A percentile compares a stretch with the other conserved stretches of the same genome.
Conservation (phyloP, 345 rosid species). For the Xanthoceras sorbifolium region DNA sequence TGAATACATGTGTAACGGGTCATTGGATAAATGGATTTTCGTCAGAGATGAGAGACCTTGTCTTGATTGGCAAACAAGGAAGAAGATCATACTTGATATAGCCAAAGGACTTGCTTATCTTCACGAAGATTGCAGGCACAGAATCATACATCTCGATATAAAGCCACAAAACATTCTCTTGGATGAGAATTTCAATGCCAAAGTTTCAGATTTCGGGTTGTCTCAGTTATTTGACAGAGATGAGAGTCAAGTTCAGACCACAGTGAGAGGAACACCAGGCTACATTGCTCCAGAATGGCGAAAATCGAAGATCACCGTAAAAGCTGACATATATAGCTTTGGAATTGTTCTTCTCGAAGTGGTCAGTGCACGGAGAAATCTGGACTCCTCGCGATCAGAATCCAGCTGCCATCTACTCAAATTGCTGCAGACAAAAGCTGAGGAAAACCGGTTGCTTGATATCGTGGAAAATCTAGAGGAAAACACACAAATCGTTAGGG, state of each 20-base stretch:
- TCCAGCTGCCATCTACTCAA: constrained; percentile 27
- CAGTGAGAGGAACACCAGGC: constrained; percentile 30
- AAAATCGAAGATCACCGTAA: constrained; percentile 25
- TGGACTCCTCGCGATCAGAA: constrained; percentile 16
- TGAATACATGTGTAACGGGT: constrained; percentile 32
- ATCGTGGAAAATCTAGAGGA: constrained; percentile 22
- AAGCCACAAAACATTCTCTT: constrained; percentile 32
- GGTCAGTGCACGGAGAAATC: constrained; percentile 25
- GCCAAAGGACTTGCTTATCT: constrained; percentile 39
- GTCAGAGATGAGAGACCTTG: not conserved
- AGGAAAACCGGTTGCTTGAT: constrained; percentile 25
- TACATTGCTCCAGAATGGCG: constrained; percentile 33
- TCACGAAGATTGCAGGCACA: constrained; percentile 36
- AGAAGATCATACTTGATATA: constrained; percentile 35
- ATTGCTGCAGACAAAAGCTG: constrained; percentile 24
- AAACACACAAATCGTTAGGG: constrained; percentile 18
- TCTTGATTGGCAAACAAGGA: constrained; percentile 31
- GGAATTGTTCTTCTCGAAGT: constrained; percentile 39
- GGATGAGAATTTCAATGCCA: constrained; percentile 29
- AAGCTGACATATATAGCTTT: constrained; percentile 41
- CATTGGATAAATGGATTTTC: constrained; percentile 37
- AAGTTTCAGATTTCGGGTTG: constrained; percentile 31
- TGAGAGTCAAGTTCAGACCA: constrained; percentile 22
- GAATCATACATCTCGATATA: constrained; percentile 24
- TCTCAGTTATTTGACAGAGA: constrained; percentile 26